Evolutionary conservation across 495 filamentous ascomycete species (phyloP).

Genomic region (Rusavskia elegans): DNA sequence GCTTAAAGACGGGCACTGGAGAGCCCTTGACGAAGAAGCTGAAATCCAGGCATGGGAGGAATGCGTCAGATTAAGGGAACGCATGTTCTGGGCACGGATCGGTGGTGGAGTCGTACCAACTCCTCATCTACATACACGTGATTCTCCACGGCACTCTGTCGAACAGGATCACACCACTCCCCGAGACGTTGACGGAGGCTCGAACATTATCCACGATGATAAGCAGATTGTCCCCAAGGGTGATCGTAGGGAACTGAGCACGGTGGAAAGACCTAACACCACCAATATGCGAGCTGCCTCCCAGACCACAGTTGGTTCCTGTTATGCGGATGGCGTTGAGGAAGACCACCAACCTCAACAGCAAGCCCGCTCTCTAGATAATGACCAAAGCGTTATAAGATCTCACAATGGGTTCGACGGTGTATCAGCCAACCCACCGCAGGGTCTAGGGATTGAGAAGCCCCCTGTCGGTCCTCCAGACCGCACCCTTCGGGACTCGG

Average conservation of each 20-base stretch:
- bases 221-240: background rate
- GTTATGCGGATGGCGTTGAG: too few relatives aligned
- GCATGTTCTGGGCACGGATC: slow-evolving; percentile 91
- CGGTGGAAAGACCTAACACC: too few relatives aligned
- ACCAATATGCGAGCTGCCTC: too few relatives aligned
- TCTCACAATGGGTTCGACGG: background rate
- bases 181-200: background rate
- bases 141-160: slow-evolving; percentile 10
- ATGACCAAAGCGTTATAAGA: too few relatives aligned
- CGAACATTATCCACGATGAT: background rate
- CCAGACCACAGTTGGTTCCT: too few relatives aligned
- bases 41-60: slow-evolving; percentile 86
- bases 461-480: background rate
- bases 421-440: background rate
- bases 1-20: slow-evolving; percentile 77
- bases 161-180: slow-evolving; percentile 6
- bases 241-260: background rate
- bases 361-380: too few relatives aligned
- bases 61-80: slow-evolving; percentile 68
- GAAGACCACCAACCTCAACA: too few relatives aligned
- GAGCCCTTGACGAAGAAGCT: slow-evolving; percentile 55
- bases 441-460: background rate
- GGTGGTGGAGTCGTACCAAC: slow-evolving; percentile 75
- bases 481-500: background rate
- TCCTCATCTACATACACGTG: slow-evolving; percentile 23